Evolutionary conservation across 2,329 filamentous ascomycete genomes (phyloP).

Genomic region (Apiospora marii): DNA sequence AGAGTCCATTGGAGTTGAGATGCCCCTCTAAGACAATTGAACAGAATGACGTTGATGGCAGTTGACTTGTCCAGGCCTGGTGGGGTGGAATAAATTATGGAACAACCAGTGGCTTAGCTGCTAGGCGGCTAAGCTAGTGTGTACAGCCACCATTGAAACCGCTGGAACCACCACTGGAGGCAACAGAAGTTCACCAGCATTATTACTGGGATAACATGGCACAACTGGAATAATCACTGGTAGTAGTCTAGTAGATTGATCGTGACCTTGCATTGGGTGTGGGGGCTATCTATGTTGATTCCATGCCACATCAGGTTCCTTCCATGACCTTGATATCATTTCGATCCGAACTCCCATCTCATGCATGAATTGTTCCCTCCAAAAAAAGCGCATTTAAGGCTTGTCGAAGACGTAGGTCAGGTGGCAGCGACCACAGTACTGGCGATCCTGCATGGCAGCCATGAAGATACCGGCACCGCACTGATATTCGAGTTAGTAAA

Average conservation of each 20-base stretch:
- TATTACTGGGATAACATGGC: not conserved
- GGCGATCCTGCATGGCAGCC: conserved; percentile 99
- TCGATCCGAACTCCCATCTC: conserved; percentile 15
- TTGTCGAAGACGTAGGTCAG: conserved; percentile 78
- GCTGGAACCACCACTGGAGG: not conserved
- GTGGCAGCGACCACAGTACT: conserved; percentile 87
- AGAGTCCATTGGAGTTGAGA: not conserved
- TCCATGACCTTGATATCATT: conserved; percentile 14
- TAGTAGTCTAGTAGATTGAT: conserved; percentile 5
- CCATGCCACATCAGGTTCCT: conserved; percentile 17
- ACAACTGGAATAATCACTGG: not conserved
- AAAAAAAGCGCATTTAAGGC: conserved; percentile 41
- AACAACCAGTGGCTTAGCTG: conserved; percentile 5
- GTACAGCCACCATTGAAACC: not conserved
- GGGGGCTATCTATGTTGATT: not conserved
- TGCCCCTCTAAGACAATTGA: conserved; percentile 14
- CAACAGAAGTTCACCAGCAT: not conserved
- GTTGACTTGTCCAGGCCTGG: not conserved
- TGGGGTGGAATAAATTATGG: not conserved
- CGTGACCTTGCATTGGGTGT: conserved; percentile 20
- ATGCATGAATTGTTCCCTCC: not conserved
- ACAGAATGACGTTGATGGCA: conserved; percentile 4
- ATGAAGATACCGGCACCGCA: conserved; percentile 99
- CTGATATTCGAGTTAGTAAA: conserved; percentile 52
- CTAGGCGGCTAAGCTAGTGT: not conserved